Evolutionary conservation across 2,329 filamentous ascomycete genomes (phyloP).

Genomic region (Albifimbria verrucaria): DNA sequence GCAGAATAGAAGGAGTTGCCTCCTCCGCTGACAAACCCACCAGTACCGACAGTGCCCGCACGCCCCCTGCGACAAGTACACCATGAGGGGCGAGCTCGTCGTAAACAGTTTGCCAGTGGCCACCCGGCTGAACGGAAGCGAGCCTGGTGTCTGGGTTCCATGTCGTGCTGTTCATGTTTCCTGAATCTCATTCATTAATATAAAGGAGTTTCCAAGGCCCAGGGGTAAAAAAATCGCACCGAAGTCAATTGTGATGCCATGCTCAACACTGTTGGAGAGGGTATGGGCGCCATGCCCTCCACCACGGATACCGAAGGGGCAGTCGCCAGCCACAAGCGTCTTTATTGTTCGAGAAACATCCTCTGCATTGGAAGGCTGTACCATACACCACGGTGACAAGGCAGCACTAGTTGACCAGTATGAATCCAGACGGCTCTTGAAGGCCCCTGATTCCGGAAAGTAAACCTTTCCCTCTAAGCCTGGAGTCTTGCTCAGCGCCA

Average conservation of each 20-base stretch:
- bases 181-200: conserved; percentile 5
- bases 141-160: conserved; percentile 24
- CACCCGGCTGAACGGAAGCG: conserved; percentile 31
- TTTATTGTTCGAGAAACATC: conserved; percentile 34
- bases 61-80: conserved; percentile 31
- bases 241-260: conserved; percentile 35
- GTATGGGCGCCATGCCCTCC: conserved; percentile 33
- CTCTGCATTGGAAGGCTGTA: conserved; percentile 25
- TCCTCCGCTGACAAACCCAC: conserved; percentile 31
- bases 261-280: conserved; percentile 30
- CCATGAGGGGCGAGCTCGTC: conserved; percentile 27
- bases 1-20: conserved; percentile 33
- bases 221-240: conserved; percentile 10
- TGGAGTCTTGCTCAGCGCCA: conserved; percentile 14
- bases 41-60: conserved; percentile 31
- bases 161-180: conserved; percentile 25
- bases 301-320: conserved; percentile 35
- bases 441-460: conserved; percentile 21
- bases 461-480: conserved; percentile 25
- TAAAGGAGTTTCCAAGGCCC: neutral
- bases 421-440: conserved; percentile 25
- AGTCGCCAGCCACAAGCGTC: conserved; percentile 23
- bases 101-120: conserved; percentile 35
- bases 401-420: conserved; percentile 36
- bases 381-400: conserved; percentile 32